Base-by-base conservation (phyloP, 164 flowering plant species). In the Macadamia tetraphylla region DNA sequence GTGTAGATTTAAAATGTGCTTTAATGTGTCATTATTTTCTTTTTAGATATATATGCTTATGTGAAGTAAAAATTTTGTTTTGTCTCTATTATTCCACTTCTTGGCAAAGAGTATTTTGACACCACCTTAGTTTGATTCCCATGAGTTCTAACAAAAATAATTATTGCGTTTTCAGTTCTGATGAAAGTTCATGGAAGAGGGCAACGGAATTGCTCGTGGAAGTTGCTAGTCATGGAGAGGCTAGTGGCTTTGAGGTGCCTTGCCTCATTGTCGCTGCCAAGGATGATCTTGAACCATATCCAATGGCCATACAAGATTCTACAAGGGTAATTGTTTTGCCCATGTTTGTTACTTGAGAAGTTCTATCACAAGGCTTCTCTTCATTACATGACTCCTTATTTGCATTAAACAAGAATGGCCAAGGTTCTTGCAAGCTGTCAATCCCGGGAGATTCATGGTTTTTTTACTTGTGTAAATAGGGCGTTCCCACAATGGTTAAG, bases 211-310 rank as follows among this genome's bases (percentile, higher is more conserved):
- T 95, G 82, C 89, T 95, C 63, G 76, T 87, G 62, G 86, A 87
- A 72, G 97, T 92, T 79, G 97, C 97, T 31, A 78, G 83, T 73
- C 96, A 86, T 71, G 93, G 92, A 30, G 99, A 95, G 74, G 80
- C 81, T 68, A 91, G 83, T 67, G 94, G 97, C 43, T 88, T 58
- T 74, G 92, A 84, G 82, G 87, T 91, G 64, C 99, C 99, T 77
- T 92, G 93, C 79, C 92, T 95, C 64, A 83, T 95, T 66, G 87
- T 92, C 68, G 86, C 96, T 15, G 89, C 97, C 9, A 95, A 95
- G 78, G 97, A 92, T 76, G 99, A 95, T 76, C 83, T 88, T 56
- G 89, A 87, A 60, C 83, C 92, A 17, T 89, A 83, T 73, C 83
- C 91, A 60, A 71, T 74, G 73, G 88, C 90, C 42, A 76, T 88